Percentiles rank a stretch among this genome's conserved stretches.
Evolutionary conservation across 2,329 filamentous ascomycete genomes (phyloP).

Genomic region (Blastomyces parvus): DNA sequence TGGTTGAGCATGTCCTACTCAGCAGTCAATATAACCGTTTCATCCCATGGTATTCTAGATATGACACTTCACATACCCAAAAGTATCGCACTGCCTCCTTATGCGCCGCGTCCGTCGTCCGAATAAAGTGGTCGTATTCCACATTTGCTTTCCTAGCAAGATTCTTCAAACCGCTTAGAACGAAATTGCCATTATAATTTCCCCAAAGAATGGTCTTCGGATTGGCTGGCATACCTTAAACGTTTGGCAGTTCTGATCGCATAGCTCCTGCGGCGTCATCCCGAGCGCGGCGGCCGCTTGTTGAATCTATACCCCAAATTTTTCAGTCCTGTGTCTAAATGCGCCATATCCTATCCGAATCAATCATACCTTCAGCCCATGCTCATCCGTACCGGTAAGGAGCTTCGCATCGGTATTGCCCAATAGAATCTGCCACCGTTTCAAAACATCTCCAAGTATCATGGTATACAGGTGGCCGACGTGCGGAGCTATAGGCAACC

Average conservation of each 20-base stretch:
- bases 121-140: constrained; percentile 76
- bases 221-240: constrained; percentile 50
- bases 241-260: constrained; percentile 69
- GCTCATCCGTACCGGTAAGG: constrained; percentile 90
- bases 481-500: constrained; percentile 59
- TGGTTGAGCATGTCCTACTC: constrained; percentile 58
- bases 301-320: constrained; percentile 52
- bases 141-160: constrained; percentile 63
- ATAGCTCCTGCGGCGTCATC: constrained; percentile 71
- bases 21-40: not conserved
- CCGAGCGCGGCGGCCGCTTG: constrained; percentile 65
- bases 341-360: not conserved
- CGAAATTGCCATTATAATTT: not conserved
- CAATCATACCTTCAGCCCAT: constrained; percentile 68
- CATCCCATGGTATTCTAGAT: not conserved
- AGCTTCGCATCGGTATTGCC: constrained; percentile 59
- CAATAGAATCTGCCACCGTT: constrained; percentile 76
- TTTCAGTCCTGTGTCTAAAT: constrained; percentile 14
- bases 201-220: not conserved
- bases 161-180: constrained; percentile 30
- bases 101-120: constrained; percentile 79
- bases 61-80: constrained; percentile 49
- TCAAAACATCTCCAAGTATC: constrained; percentile 81
- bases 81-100: constrained; percentile 78
- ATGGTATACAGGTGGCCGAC: constrained; percentile 92